Evolutionary conservation across 208 protist species (phyloP).

Genomic region (Naegleria fowleri): DNA sequence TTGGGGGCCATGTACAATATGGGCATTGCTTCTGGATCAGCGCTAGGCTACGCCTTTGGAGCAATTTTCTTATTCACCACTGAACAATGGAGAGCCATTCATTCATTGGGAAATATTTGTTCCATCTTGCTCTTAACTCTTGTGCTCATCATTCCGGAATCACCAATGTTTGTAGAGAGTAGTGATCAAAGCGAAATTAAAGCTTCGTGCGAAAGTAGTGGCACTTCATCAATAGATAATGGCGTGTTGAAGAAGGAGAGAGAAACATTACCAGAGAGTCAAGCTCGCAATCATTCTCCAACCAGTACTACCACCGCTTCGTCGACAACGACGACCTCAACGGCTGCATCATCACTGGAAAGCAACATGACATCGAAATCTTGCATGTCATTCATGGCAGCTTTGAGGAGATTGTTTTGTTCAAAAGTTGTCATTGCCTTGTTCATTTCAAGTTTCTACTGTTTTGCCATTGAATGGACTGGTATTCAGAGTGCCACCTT

Average conservation of each 20-base stretch:
- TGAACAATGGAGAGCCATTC: background rate
- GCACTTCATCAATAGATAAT: no score
- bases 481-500: background rate
- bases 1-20: background rate
- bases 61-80: background rate
- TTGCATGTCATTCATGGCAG: background rate
- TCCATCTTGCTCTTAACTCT: background rate
- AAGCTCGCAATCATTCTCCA: background rate
- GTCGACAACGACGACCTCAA: background rate
- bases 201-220: no score
- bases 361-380: no score
- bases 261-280: background rate
- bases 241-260: no score
- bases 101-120: background rate
- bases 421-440: background rate
- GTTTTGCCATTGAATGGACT: background rate
- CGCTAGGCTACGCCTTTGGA: background rate
- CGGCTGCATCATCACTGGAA: no score
- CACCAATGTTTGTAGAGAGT: background rate
- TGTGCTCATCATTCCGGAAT: background rate
- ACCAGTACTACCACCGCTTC: background rate
- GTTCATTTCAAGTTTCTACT: background rate
- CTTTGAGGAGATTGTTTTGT: background rate
- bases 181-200: no score
- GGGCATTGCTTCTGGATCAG: background rate